A percentile compares a stretch with the other conserved stretches of the same genome.
Conservation (phyloP, 129 eudicot genomes). For the Pulicaria dysenterica region DNA sequence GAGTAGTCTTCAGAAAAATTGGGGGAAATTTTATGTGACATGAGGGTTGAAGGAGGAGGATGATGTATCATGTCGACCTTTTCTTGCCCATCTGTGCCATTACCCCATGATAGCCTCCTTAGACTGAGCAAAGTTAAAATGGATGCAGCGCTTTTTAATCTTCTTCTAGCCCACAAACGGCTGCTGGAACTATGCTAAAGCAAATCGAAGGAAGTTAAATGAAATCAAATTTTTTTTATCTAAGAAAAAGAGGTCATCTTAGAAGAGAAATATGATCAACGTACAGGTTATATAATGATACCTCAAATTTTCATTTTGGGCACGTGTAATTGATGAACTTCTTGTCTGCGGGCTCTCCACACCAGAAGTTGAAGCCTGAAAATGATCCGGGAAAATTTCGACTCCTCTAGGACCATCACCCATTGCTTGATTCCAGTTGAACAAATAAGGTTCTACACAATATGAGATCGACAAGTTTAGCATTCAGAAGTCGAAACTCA, state of each 20-base stretch:
- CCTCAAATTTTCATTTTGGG: conserved; percentile 44
- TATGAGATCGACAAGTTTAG: neutral
- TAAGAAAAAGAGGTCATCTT: neutral
- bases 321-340: conserved; percentile 34
- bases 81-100: conserved; percentile 58
- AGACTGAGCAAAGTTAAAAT: conserved; percentile 72
- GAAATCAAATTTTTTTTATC: conserved; percentile 17
- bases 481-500: conserved; percentile 5
- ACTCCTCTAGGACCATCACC: conserved; percentile 89
- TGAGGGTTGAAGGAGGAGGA: neutral
- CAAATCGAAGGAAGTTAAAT: conserved; percentile 32
- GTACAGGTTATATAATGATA: conserved; percentile 11
- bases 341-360: conserved; percentile 37
- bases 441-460: conserved; percentile 18
- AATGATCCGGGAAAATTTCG: conserved; percentile 71
- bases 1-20: neutral
- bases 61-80: conserved; percentile 43
- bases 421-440: conserved; percentile 45
- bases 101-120: conserved; percentile 57
- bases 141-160: conserved; percentile 69
- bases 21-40: neutral
- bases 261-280: conserved; percentile 3
- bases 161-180: conserved; percentile 48
- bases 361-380: conserved; percentile 62
- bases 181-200: conserved; percentile 65